These are phyloP conservation scores for Knoxdaviesia proteae DNA, from an alignment of 2,329 filamentous ascomycete species.

Conservation along the genomic window DNA sequence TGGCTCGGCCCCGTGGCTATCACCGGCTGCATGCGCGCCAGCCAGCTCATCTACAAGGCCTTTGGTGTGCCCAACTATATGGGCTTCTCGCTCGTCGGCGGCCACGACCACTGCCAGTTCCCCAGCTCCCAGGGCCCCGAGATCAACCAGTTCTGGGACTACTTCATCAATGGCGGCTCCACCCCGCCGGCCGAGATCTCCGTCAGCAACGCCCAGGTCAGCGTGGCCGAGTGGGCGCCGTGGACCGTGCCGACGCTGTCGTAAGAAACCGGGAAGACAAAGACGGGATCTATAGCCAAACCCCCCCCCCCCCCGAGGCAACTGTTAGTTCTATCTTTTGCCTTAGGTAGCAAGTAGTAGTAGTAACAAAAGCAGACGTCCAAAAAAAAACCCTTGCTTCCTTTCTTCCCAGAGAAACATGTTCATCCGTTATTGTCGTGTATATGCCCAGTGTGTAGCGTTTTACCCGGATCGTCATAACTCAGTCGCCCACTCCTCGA, in stretches of 20 bases:
- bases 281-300: no score
- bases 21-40: slow-evolving; percentile 35
- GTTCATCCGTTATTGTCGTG: no score
- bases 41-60: slow-evolving; percentile 29
- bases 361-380: no score
- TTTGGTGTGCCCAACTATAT: slow-evolving; percentile 30
- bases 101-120: slow-evolving; percentile 34
- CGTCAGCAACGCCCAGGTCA: not conserved
- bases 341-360: no score
- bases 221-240: slow-evolving; percentile 1
- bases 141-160: slow-evolving; percentile 31
- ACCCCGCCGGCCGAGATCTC: slow-evolving; percentile 8
- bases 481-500: no score
- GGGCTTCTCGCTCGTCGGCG: slow-evolving; percentile 34
- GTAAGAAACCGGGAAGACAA: no score
- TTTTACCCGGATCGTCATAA: no score
- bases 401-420: no score
- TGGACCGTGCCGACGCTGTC: slow-evolving; percentile 1
- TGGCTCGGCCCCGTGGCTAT: slow-evolving; percentile 36
- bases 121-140: slow-evolving; percentile 28
- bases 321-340: no score
- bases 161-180: slow-evolving; percentile 21
- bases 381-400: no score
- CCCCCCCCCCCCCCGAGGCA: no score
- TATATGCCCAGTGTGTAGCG: no score